Percentiles rank a stretch among this genome's conserved stretches.
phyloP scores from a whole-genome alignment of 805 yeast genomes.

The Spathaspora boniae region DNA sequence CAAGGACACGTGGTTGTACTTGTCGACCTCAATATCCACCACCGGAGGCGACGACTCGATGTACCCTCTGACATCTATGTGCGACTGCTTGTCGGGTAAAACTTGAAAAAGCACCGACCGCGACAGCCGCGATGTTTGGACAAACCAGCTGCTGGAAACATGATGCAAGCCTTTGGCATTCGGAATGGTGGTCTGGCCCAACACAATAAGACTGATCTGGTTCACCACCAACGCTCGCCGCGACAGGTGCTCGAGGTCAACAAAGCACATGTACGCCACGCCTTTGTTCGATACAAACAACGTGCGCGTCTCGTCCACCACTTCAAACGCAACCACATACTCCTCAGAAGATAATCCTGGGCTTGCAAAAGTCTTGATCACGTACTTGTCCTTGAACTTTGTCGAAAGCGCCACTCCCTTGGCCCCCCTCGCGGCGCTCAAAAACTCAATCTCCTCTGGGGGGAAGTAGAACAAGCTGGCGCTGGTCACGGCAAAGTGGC shows the following conservation, averaged over 20 bases:
- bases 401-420: slow-evolving; percentile 1
- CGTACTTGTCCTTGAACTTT: slow-evolving; percentile 1
- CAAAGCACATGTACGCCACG: slow-evolving; percentile 4
- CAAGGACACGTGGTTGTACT: no score
- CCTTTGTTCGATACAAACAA: slow-evolving; percentile 6
- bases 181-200: slow-evolving; percentile 6
- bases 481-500: slow-evolving; percentile 2
- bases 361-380: neutral
- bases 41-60: slow-evolving; percentile 8
- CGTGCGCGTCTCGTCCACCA: slow-evolving; percentile 4
- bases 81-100: slow-evolving; percentile 2
- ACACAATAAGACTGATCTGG: slow-evolving; percentile 4
- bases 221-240: neutral
- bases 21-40: slow-evolving; percentile 6
- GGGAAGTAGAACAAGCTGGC: slow-evolving; percentile 7
- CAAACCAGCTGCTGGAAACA: slow-evolving; percentile 5
- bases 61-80: slow-evolving; percentile 2
- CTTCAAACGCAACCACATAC: neutral
- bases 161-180: slow-evolving; percentile 6
- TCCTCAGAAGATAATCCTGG: neutral
- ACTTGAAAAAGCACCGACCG: slow-evolving; percentile 7
- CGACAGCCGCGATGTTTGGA: slow-evolving; percentile 6
- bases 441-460: neutral
- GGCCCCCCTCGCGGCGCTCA: neutral
- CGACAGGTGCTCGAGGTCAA: slow-evolving; percentile 1